phyloP scores from a whole-genome alignment of 2,329 filamentous ascomycete species.

The Trichoderma hamatum region DNA sequence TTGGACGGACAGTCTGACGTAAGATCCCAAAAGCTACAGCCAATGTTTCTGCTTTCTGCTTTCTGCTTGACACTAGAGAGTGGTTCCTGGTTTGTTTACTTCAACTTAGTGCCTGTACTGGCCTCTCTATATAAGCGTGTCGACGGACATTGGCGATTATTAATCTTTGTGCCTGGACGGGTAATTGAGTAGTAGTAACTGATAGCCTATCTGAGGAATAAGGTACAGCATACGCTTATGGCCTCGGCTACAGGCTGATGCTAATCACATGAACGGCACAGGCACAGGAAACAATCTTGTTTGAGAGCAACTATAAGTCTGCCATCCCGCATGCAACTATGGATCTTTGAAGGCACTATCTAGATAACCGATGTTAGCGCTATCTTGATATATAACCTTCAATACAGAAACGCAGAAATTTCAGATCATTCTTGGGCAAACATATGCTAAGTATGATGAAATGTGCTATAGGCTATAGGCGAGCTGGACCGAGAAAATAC shows the following conservation, averaged over 20 bases:
- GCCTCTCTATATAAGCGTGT: neutral
- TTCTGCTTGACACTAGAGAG: neutral
- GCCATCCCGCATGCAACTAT: neutral
- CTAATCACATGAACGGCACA: neutral
- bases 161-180: neutral
- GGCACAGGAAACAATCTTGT: neutral
- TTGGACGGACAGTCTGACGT: slow-evolving; percentile 4
- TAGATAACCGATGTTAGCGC: neutral
- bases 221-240: neutral
- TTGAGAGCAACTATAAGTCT: neutral
- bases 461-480: neutral
- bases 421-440: neutral
- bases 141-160: neutral
- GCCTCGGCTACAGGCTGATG: neutral
- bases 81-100: neutral
- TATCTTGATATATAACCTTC: neutral
- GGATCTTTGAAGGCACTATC: neutral
- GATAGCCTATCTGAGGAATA: neutral
- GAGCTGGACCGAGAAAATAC: neutral
- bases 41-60: neutral
- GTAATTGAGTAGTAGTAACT: neutral
- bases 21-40: slow-evolving; percentile 1
- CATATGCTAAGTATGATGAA: neutral
- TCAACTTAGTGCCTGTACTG: neutral
- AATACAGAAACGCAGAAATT: neutral